Evolutionary conservation across 352 stramenopile species (phyloP).

Genomic region (Pythium sukuiense): DNA sequence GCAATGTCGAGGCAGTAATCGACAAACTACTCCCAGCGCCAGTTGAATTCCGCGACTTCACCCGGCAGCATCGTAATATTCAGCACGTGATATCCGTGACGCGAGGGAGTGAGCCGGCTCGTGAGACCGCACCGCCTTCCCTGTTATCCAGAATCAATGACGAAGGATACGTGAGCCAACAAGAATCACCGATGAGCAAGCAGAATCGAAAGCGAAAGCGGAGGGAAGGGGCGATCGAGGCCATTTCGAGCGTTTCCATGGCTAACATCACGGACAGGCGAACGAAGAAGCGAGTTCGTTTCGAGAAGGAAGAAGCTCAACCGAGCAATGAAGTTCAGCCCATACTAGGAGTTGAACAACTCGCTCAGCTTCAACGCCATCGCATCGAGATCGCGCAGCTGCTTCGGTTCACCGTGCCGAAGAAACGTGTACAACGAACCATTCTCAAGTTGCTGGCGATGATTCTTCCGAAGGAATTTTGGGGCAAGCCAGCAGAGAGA

Average conservation of each 20-base stretch:
- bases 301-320: constrained; percentile 18
- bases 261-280: background rate
- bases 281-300: background rate
- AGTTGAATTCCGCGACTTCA: constrained; percentile 43
- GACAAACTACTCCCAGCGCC: constrained; percentile 37
- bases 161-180: constrained; percentile 62
- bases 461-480: constrained; percentile 63
- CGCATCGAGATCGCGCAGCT: constrained; percentile 48
- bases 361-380: constrained; percentile 48
- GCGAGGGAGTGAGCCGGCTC: background rate
- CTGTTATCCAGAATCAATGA: constrained; percentile 16
- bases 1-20: constrained; percentile 35
- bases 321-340: background rate
- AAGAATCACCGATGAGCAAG: constrained; percentile 13
- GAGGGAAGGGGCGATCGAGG: constrained; percentile 47
- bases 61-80: constrained; percentile 38
- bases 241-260: constrained; percentile 38
- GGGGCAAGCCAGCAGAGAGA: constrained; percentile 28
- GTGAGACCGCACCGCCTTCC: background rate
- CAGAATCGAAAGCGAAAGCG: constrained; percentile 47
- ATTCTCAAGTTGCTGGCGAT: constrained; percentile 49
- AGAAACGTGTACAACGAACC: constrained; percentile 47
- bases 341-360: constrained; percentile 1
- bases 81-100: background rate
- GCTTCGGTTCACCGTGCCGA: constrained; percentile 41